Evolutionary conservation across 2,329 filamentous ascomycete species (phyloP).

Genomic region (Monilinia laxa): DNA sequence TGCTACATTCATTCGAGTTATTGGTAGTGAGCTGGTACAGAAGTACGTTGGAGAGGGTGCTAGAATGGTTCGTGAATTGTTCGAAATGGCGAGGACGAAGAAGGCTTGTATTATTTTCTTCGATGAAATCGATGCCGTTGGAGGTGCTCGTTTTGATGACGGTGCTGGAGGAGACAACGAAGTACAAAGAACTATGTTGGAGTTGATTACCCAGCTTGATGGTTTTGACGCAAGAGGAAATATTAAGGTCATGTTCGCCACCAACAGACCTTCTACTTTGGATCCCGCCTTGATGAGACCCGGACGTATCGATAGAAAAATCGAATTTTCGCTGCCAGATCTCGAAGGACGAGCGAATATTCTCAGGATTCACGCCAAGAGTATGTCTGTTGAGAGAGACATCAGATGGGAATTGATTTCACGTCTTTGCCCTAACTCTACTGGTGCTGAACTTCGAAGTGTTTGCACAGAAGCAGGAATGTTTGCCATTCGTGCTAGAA

Average conservation of each 20-base stretch:
- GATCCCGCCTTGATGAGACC: slow-evolving; percentile 97
- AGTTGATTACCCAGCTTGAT: slow-evolving; percentile 94
- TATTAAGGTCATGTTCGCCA: slow-evolving; percentile 99
- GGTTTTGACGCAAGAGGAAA: slow-evolving; percentile 96
- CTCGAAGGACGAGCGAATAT: slow-evolving; percentile 98
- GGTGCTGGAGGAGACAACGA: slow-evolving; percentile 97
- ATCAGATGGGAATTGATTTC: slow-evolving; percentile 99
- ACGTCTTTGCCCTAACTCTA: slow-evolving; percentile 93
- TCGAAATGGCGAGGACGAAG: slow-evolving; percentile 99
- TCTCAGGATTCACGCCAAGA: slow-evolving; percentile 97
- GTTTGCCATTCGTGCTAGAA: slow-evolving; percentile 91
- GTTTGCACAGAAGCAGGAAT: slow-evolving; percentile 98
- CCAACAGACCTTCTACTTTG: slow-evolving; percentile 91
- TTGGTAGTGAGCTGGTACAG: slow-evolving; percentile 95
- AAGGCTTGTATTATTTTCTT: slow-evolving; percentile 99
- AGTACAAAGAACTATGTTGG: slow-evolving; percentile 96
- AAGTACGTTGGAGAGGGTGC: slow-evolving; percentile 99
- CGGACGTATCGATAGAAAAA: slow-evolving; percentile 96
- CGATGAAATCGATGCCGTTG: slow-evolving; percentile 95
- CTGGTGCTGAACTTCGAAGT: slow-evolving; percentile 91
- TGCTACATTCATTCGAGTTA: slow-evolving; percentile 97
- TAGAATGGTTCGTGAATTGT: slow-evolving; percentile 96
- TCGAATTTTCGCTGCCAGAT: slow-evolving; percentile 96
- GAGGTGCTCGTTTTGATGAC: slow-evolving; percentile 93
- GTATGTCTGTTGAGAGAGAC: slow-evolving; percentile 98